Base-by-base conservation (phyloP, 805 yeast species). In the Candida rishiriensis region DNA sequence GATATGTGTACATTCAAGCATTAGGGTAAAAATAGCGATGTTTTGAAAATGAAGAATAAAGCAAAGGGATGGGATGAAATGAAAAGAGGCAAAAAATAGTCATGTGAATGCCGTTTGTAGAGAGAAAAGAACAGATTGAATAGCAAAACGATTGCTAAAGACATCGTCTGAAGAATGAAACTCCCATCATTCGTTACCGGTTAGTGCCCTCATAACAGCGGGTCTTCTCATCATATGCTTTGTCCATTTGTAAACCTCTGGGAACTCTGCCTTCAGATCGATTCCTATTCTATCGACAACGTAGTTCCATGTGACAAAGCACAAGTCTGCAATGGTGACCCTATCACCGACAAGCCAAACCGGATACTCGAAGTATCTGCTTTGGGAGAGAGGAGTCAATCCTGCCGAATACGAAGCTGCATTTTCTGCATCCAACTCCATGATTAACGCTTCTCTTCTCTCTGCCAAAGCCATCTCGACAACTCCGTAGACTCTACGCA, bases 211-310 rank as follows among this genome's bases (percentile, higher is more conserved):
- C 26, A 85, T 73, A 29, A 90, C 97, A 1, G 93, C 90, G 3
- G 96, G 95, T 60, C 97, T 79, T 65, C 91, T 79, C 96, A 90
- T 86, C 96, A 90, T 88, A 57, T 82, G 83, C 61, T 85, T 84
- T 10, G 97, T 90, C 97, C 97, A 90, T 64, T 88, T 88, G 70
- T 87, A 89, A 38, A 89, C 97, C 68, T 90, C 97, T 1, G 97
- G 97, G 60, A 85, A 89, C 63, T 90, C 97, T 29, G 78, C 75
- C 62, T 85, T 84, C 56, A 90, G 76, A 57, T 86, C 87, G 50
- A 90, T 88, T 8, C 97, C 97, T 43, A 90, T 85, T 57, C 96
- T 74, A 62, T 87, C 96, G 42, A 90, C 95, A 14, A 90, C 97
- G 58, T 89, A 90, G 64, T 90, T 90, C 98, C 98, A 90, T 13